A percentile compares a stretch with the other conserved stretches of the same genome.
phyloP scores from a whole-genome alignment of 2,329 filamentous ascomycete species.

The Fusarium aywerte region DNA sequence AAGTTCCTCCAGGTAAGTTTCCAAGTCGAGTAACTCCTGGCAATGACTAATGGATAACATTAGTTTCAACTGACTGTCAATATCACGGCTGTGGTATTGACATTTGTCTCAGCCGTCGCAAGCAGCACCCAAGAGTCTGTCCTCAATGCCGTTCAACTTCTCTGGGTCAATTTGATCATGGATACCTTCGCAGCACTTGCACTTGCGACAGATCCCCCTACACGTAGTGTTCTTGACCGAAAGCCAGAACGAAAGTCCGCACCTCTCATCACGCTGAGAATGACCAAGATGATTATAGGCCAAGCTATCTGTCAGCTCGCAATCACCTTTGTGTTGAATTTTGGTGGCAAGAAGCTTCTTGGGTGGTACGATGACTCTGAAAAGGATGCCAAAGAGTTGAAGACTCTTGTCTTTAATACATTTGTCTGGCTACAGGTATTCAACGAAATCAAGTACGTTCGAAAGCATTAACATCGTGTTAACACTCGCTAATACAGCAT shows the following conservation, averaged over 20 bases:
- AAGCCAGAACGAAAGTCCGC: conserved; percentile 70
- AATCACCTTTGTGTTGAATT: conserved; percentile 69
- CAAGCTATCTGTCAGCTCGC: conserved; percentile 70
- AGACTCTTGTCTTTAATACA: conserved; percentile 74
- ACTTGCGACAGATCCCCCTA: conserved; percentile 71
- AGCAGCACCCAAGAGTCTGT: conserved; percentile 63
- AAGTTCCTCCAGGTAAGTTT: conserved; percentile 67
- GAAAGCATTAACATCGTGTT: conserved; percentile 66
- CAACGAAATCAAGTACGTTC: conserved; percentile 69
- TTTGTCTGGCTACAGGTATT: conserved; percentile 81
- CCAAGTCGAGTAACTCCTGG: neutral
- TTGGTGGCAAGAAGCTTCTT: conserved; percentile 67
- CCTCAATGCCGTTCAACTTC: conserved; percentile 68
- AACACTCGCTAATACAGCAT: conserved; percentile 69
- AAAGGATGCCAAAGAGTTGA: conserved; percentile 52
- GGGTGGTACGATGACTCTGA: conserved; percentile 51
- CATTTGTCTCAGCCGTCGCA: conserved; percentile 67
- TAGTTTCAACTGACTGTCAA: conserved; percentile 73
- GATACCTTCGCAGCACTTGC: conserved; percentile 72
- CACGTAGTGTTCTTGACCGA: conserved; percentile 67
- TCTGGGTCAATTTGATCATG: conserved; percentile 74
- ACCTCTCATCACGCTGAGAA: conserved; percentile 74
- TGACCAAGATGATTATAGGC: conserved; percentile 74
- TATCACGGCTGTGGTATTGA: conserved; percentile 68
- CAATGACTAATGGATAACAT: neutral